phyloP scores from a whole-genome alignment of 139 green algal genomes.

The Closterium sp. region DNA sequence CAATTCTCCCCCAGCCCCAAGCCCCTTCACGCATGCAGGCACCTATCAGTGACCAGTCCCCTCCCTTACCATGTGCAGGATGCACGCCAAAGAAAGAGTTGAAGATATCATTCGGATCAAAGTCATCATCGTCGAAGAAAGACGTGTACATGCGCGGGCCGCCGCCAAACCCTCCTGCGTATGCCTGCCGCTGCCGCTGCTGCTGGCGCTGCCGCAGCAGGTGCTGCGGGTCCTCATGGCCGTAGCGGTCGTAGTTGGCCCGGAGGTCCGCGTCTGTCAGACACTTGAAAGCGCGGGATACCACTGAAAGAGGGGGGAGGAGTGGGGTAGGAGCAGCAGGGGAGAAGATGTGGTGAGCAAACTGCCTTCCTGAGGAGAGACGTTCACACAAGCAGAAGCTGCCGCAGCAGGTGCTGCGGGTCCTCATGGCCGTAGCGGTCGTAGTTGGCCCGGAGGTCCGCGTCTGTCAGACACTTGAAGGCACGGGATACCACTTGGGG shows the following conservation, averaged over 20 bases:
- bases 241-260: constrained; percentile 66
- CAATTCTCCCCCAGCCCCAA: background rate
- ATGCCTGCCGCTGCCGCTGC: constrained; percentile 14
- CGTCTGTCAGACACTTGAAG: constrained; percentile 69
- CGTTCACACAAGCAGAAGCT: too few relatives aligned
- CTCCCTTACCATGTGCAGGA: background rate
- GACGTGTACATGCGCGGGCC: background rate
- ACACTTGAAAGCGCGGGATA: constrained; percentile 72
- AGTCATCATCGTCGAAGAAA: constrained; percentile 34
- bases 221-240: constrained; percentile 54
- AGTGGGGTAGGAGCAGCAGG: too few relatives aligned
- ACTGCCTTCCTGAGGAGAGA: too few relatives aligned
- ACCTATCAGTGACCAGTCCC: too few relatives aligned
- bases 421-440: constrained; percentile 64
- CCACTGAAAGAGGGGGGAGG: constrained; percentile 1
- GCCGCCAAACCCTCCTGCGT: background rate
- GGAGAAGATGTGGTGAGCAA: too few relatives aligned
- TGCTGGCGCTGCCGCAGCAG: constrained; percentile 15
- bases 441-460: constrained; percentile 64
- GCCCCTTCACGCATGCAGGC: too few relatives aligned
- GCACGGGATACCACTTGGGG: constrained; percentile 59
- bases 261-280: constrained; percentile 65
- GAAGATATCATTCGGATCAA: constrained; percentile 54
- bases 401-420: constrained; percentile 26
- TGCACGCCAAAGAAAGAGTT: constrained; percentile 44